Evolutionary conservation across 176 grass and related monocot genomes (phyloP).

Genomic region (Lolium multiflorum): DNA sequence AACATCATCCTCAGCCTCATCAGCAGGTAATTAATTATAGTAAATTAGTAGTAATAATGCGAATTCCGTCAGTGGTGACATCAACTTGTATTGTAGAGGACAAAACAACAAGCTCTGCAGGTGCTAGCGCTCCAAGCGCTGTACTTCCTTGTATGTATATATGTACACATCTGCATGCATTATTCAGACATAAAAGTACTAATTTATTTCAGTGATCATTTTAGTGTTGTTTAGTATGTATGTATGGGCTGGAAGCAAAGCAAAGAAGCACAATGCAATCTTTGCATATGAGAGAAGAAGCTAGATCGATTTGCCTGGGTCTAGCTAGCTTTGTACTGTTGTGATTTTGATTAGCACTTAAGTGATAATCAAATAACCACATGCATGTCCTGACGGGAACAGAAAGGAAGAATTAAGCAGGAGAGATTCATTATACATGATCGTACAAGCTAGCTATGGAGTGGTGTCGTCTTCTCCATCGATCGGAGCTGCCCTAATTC

Average conservation of each 20-base stretch:
- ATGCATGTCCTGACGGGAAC: conserved; percentile 19
- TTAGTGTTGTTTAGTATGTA: not conserved
- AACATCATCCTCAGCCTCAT: conserved; percentile 12
- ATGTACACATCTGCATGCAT: not conserved
- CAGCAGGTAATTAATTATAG: conserved; percentile 11
- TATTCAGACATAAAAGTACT: not conserved
- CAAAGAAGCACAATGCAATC: not conserved
- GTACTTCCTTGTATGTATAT: conserved; percentile 20
- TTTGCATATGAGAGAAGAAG: conserved; percentile 9
- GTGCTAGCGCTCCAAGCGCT: not conserved
- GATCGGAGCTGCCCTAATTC: not conserved
- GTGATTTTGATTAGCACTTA: not conserved
- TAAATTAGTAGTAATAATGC: conserved; percentile 18
- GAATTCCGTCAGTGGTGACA: conserved; percentile 25
- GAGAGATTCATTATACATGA: not conserved
- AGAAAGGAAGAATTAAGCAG: not conserved
- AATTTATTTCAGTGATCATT: no score
- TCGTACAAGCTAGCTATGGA: conserved; percentile 1
- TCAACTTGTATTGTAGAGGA: not conserved
- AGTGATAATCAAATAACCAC: not conserved
- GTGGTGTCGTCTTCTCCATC: conserved; percentile 33
- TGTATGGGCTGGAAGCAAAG: conserved; percentile 14
- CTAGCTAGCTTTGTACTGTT: conserved; percentile 7
- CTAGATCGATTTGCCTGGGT: conserved; percentile 16
- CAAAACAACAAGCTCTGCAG: conserved; percentile 3